phyloP scores from a whole-genome alignment of 352 stramenopile genomes.

The Globisporangium recalcitrans region DNA sequence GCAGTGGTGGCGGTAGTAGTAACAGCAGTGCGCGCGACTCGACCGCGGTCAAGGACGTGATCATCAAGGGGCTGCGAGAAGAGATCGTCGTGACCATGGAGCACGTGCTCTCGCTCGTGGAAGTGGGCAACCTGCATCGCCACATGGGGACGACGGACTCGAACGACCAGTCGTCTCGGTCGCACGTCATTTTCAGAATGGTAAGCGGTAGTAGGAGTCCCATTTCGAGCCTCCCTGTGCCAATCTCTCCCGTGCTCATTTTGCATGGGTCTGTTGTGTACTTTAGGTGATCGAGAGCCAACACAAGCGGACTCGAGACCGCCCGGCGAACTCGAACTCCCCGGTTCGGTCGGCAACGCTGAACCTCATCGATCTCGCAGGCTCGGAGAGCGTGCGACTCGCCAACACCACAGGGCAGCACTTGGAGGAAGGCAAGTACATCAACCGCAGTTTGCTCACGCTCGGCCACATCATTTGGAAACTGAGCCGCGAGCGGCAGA shows the following conservation, averaged over 20 bases:
- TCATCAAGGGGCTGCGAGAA: slow-evolving; percentile 81
- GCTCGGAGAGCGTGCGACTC: slow-evolving; percentile 81
- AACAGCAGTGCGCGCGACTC: slow-evolving; percentile 19
- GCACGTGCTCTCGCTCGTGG: slow-evolving; percentile 84
- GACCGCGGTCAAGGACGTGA: slow-evolving; percentile 67
- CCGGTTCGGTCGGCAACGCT: slow-evolving; percentile 75
- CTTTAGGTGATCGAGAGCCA: slow-evolving; percentile 72
- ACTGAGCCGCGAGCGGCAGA: slow-evolving; percentile 60
- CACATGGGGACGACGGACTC: slow-evolving; percentile 70
- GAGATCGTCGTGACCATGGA: slow-evolving; percentile 74
- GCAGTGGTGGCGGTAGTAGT: background rate
- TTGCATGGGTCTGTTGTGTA: slow-evolving; percentile 41
- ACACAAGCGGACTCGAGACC: slow-evolving; percentile 31
- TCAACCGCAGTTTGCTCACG: slow-evolving; percentile 90
- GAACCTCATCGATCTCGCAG: slow-evolving; percentile 89
- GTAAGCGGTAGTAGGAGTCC: slow-evolving; percentile 17
- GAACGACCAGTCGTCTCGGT: slow-evolving; percentile 77
- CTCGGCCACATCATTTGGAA: slow-evolving; percentile 94
- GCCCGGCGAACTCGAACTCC: slow-evolving; percentile 11
- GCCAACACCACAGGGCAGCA: slow-evolving; percentile 74
- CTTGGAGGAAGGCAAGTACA: slow-evolving; percentile 84
- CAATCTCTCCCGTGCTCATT: slow-evolving; percentile 7
- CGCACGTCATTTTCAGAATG: slow-evolving; percentile 76
- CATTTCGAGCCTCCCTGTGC: background rate
- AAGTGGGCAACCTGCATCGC: slow-evolving; percentile 68